Evolutionary conservation across 345 rosid genomes (phyloP), one percentile per base, ranked within the genome.

Genomic region (Cochlearia excelsa): DNA sequence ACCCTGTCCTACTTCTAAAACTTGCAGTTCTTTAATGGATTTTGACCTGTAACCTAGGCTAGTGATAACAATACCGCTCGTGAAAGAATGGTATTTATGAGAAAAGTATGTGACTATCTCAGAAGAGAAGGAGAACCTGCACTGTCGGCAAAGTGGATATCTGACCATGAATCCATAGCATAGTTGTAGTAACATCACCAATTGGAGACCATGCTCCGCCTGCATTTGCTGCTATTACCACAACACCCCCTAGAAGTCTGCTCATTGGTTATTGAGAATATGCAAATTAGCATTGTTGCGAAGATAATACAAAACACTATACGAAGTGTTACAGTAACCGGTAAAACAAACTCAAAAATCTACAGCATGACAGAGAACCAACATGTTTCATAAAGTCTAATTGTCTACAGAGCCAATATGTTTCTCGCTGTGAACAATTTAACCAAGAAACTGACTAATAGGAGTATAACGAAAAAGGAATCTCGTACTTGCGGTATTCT

Each of bases 181-280:
- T 92, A 51, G 98, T 92, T 38, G 98, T 92, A 34, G 98, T 88
- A 55, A 92, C 98, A 80, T 92, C 96, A 61, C 98, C 96, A 40
- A 86, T 92, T n/a, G 98, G 98, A 72, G 98, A 86, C 96, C 98
- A 92, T 7, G 95, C 87, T 67, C 98, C 98, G 63, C 96, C 98
- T 33, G 96, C 95, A 69, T 88, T 92, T 65, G 96, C 98, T 63
- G 98, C 95, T 79, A 92, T 88, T 8, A 92, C 95, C 55, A 92
- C 84, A 53, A 88, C 93, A 63, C 80, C 96, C 79, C 98, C 96
- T 46, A 92, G 85, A 80, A 92, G 82, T 78, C 98, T 92, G 80
- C 59, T 16, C 73, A 58, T 72, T 53, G 43, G 62, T 64, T 51
- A 57, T 30, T 38, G 31, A 66, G 29, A 39, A 16, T 16, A 16